These are phyloP conservation scores for Coniochaeta sp. DNA, from an alignment of 2,329 filamentous ascomycete species.

Conservation along the genomic window DNA sequence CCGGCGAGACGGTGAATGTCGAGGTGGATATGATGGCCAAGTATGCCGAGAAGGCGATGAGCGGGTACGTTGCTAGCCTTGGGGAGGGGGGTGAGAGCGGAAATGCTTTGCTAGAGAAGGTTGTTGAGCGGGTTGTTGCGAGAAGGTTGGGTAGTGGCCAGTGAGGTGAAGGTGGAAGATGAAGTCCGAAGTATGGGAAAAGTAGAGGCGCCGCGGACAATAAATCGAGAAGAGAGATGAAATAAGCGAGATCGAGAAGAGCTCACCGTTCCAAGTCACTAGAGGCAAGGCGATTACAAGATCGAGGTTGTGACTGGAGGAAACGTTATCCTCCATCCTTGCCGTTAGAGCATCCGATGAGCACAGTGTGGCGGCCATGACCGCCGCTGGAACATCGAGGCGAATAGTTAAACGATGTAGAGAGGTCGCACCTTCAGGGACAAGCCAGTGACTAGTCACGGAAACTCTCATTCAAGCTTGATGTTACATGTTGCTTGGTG, in stretches of 20 bases:
- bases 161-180: neutral
- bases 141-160: constrained; percentile 41
- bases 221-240: neutral
- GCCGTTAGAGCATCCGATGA: neutral
- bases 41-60: constrained; percentile 84
- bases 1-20: constrained; percentile 78
- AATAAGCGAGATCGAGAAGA: neutral
- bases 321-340: neutral
- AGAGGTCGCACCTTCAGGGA: neutral
- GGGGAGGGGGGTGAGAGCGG: constrained; percentile 41
- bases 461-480: neutral
- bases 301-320: neutral
- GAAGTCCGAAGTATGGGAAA: neutral
- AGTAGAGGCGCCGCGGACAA: neutral
- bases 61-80: constrained; percentile 61
- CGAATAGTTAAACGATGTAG: neutral
- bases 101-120: constrained; percentile 57
- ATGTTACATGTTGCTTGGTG: neutral
- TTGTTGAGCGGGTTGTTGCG: constrained; percentile 68
- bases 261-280: neutral
- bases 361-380: neutral
- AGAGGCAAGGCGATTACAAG: neutral
- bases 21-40: constrained; percentile 87
- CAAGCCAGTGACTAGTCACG: neutral
- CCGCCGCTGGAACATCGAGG: neutral